These are phyloP conservation scores for Chytriomyces confervae DNA, from an alignment of 192 early-diverging fungal genomes.

Conservation along the genomic window DNA sequence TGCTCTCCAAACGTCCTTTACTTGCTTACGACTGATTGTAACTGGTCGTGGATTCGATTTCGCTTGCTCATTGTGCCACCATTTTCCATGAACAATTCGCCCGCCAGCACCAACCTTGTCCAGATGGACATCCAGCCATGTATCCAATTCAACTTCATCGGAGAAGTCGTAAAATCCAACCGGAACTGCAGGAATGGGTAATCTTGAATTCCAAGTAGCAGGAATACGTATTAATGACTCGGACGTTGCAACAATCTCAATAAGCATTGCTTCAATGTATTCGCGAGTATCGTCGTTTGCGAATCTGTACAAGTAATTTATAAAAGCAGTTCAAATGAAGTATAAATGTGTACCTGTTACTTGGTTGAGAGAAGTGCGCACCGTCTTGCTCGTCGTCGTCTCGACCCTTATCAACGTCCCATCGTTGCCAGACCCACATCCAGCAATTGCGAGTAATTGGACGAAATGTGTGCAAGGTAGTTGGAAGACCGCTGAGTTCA, in stretches of 20 bases:
- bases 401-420: no score
- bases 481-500: background rate
- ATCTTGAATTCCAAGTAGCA: background rate
- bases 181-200: background rate
- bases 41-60: constrained; percentile 6
- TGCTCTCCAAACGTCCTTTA: no score
- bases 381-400: no score
- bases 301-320: constrained; percentile 6
- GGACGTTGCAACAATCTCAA: background rate
- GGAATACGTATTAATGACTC: background rate
- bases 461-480: background rate
- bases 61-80: constrained; percentile 8
- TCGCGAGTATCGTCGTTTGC: constrained; percentile 11
- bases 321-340: background rate
- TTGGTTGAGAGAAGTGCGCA: no score
- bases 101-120: constrained; percentile 2
- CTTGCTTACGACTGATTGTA: no score
- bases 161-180: background rate
- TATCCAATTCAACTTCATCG: background rate
- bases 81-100: constrained; percentile 3
- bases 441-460: constrained; percentile 2
- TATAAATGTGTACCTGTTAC: background rate
- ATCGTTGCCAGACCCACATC: constrained; percentile 6
- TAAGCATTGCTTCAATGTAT: background rate
- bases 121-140: constrained; percentile 3